Evolutionary conservation across 306 rosid genomes (phyloP).

Genomic region (Acacia melanoxylon): DNA sequence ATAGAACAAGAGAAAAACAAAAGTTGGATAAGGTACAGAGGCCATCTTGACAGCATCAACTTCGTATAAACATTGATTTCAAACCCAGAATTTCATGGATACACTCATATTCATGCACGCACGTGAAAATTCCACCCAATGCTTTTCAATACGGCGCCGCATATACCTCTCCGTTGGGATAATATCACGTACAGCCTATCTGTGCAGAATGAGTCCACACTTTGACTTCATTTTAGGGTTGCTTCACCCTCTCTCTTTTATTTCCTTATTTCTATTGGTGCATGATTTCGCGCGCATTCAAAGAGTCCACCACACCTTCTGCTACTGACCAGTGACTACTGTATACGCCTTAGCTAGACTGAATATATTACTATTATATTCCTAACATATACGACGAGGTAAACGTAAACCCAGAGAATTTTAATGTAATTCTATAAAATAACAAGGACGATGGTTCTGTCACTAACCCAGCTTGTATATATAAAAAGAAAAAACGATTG

Average conservation of each 20-base stretch:
- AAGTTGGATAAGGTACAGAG: not conserved
- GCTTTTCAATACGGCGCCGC: too few species aligned
- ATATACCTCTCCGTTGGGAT: not conserved
- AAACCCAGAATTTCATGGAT: not conserved
- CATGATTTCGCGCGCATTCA: not conserved
- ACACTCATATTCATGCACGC: not conserved
- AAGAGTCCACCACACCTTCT: not conserved
- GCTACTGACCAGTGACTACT: too few species aligned
- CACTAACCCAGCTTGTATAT: not conserved
- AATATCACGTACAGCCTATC: not conserved
- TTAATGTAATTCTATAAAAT: not conserved
- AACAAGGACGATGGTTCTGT: not conserved
- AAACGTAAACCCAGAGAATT: not conserved
- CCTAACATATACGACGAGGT: not conserved
- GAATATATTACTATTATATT: not conserved
- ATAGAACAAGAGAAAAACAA: not conserved
- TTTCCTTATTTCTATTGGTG: not conserved
- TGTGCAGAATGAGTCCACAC: not conserved
- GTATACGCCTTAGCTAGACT: not conserved
- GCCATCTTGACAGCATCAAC: too few species aligned
- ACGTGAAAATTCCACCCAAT: too few species aligned
- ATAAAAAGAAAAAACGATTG: not conserved
- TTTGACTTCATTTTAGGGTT: not conserved
- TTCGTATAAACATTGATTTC: not conserved
- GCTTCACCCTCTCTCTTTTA: not conserved